phyloP scores from a whole-genome alignment of 176 grass and related monocot species.

The Metroxylon sagu region DNA sequence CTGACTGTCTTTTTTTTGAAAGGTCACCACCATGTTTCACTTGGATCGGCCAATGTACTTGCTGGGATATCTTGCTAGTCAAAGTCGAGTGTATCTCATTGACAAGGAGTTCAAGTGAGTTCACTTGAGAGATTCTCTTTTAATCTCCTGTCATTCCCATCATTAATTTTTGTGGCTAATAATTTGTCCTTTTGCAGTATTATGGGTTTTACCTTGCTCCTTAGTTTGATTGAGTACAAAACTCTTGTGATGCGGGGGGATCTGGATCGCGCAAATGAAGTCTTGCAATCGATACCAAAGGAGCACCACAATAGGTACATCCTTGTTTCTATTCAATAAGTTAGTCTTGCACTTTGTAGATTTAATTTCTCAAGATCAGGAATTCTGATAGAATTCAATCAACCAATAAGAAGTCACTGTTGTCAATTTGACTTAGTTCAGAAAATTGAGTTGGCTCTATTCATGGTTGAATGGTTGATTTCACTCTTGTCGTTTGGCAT shows the following conservation, averaged over 20 bases:
- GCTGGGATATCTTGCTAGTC: conserved; percentile 60
- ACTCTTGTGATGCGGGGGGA: conserved; percentile 89
- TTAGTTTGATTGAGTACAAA: conserved; percentile 97
- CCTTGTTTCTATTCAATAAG: not conserved
- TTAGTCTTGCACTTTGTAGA: not conserved
- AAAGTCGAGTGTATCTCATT: conserved; percentile 62
- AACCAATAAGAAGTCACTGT: not conserved
- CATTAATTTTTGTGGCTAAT: conserved; percentile 29
- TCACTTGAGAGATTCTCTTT: not conserved
- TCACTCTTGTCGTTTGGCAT: not conserved
- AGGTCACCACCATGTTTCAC: conserved; percentile 70
- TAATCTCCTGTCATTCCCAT: conserved; percentile 7
- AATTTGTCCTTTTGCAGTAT: conserved; percentile 55
- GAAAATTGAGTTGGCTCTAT: not conserved
- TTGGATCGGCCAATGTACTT: conserved; percentile 73
- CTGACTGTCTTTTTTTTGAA: too few relatives aligned
- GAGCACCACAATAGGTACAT: conserved; percentile 51
- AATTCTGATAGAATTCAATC: not conserved
- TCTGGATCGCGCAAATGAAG: conserved; percentile 50
- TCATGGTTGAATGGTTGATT: not conserved
- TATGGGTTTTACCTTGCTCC: conserved; percentile 93
- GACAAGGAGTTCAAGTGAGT: conserved; percentile 67
- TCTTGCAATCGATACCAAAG: conserved; percentile 71
- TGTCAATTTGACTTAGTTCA: not conserved
- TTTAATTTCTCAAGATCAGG: not conserved